These are phyloP conservation scores for Colletotrichum tamarilloi DNA, from an alignment of 2,329 filamentous ascomycete genomes.

Conservation along the genomic window DNA sequence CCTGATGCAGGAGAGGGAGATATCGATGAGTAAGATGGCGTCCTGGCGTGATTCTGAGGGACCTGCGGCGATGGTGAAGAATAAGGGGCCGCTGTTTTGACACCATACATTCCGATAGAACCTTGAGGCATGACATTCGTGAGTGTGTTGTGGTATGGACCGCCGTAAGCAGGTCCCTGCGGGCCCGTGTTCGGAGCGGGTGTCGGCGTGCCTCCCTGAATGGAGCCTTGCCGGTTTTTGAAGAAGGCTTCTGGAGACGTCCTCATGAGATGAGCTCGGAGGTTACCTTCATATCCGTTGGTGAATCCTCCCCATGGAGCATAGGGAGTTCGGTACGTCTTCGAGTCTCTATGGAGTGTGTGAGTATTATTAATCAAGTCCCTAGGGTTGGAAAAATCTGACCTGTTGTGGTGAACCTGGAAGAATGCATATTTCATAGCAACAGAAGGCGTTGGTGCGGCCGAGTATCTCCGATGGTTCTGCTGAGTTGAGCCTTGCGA, in stretches of 20 bases:
- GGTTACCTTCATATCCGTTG: slow-evolving; percentile 69
- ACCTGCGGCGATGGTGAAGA: slow-evolving; percentile 27
- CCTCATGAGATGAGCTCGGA: slow-evolving; percentile 56
- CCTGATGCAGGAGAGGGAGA: slow-evolving; percentile 22
- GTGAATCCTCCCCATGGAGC: slow-evolving; percentile 67
- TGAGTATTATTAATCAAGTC: slow-evolving; percentile 23
- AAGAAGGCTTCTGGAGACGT: slow-evolving; percentile 51
- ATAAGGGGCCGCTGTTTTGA: slow-evolving; percentile 31
- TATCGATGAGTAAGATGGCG: slow-evolving; percentile 29
- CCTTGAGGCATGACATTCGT: slow-evolving; percentile 21
- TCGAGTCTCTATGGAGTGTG: slow-evolving; percentile 56
- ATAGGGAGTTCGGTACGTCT: slow-evolving; percentile 71
- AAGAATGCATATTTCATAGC: slow-evolving; percentile 69
- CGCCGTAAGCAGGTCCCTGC: slow-evolving; percentile 4
- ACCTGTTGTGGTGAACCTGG: slow-evolving; percentile 70
- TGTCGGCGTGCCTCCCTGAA: slow-evolving; percentile 33
- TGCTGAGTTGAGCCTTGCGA: slow-evolving; percentile 22
- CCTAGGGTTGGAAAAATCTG: slow-evolving; percentile 37
- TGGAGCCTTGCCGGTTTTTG: slow-evolving; percentile 36
- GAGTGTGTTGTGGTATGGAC: slow-evolving; percentile 27
- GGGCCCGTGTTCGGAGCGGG: neutral
- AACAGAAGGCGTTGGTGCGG: slow-evolving; percentile 44
- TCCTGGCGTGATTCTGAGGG: neutral
- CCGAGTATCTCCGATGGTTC: slow-evolving; percentile 34
- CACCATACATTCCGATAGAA: slow-evolving; percentile 33